These are phyloP conservation scores for Leccinum disarticulatum DNA, from an alignment of 768 basidiomycete species.

Conservation along the genomic window DNA sequence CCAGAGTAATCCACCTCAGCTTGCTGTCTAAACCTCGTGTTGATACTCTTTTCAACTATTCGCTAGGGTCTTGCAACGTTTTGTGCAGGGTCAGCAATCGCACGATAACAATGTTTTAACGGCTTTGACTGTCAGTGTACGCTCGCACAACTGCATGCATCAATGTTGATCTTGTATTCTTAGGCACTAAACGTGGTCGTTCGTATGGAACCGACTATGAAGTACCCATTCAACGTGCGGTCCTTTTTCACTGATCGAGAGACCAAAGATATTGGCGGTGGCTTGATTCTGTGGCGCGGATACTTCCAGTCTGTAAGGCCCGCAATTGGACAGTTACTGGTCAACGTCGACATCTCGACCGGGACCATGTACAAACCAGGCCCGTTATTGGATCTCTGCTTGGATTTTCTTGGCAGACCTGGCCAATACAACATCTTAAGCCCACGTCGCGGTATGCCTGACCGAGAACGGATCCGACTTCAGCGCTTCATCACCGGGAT, in stretches of 20 bases:
- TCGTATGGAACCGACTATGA: constrained; percentile 68
- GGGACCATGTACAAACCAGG: constrained; percentile 76
- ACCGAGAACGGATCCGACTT: constrained; percentile 52
- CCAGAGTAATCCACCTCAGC: constrained; percentile 41
- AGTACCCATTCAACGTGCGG: constrained; percentile 69
- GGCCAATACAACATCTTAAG: constrained; percentile 36
- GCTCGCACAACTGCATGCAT: not conserved
- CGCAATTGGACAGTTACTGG: constrained; percentile 56
- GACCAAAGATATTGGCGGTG: constrained; percentile 52
- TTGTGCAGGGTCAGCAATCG: constrained; percentile 62
- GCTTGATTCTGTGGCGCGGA: constrained; percentile 74
- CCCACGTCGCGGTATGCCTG: constrained; percentile 43
- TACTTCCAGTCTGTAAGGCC: constrained; percentile 82
- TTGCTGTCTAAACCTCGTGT: constrained; percentile 23
- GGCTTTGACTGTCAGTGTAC: constrained; percentile 53
- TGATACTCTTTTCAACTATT: constrained; percentile 4
- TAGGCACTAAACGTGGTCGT: constrained; percentile 76
- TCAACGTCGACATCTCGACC: constrained; percentile 79
- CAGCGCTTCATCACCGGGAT: constrained; percentile 58
- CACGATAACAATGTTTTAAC: constrained; percentile 69
- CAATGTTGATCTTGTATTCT: constrained; percentile 1
- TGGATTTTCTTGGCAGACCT: constrained; percentile 48
- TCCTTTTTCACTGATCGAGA: constrained; percentile 70
- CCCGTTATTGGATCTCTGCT: constrained; percentile 53
- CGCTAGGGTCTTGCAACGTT: constrained; percentile 59